Evolutionary conservation across 768 basidiomycete species (phyloP), one percentile per base, ranked within the genome.

Genomic region (Exidia glandulosa): DNA sequence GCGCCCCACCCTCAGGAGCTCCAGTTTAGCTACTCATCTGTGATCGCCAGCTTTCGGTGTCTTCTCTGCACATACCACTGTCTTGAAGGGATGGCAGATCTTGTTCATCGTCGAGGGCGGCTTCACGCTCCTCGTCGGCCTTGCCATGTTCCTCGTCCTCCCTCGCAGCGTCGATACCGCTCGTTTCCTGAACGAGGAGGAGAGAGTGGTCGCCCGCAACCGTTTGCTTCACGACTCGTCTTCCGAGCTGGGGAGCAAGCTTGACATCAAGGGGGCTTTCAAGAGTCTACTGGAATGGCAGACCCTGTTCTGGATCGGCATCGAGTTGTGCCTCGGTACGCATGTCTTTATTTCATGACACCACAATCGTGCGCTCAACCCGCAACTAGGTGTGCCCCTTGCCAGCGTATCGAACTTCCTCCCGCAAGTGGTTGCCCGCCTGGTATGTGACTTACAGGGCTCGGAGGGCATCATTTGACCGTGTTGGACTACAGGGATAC

Each of bases 381-480:
- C n/a, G n/a, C n/a, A n/a, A n/a, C n/a, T n/a, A 37, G 77, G 79
- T 12, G 79, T 81, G 5, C 79, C 79, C 2, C 68, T 78, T 6
- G 76, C 77, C 1, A 77, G 76, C 25, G 79, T 80, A 59, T 79
- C 79, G 66, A 80, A 79, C 62, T 81, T 80, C 65, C 70, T 82
- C 13, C 79, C 78, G 0, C 79, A 81, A 50, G 77, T 77, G 34
- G 75, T 77, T 25, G 74, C 71, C 9, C 76, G 76, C 57, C 69
- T 79, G 3, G 47, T 48, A 7, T n/a, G 47, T 48, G 5, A 9
- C 47, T 9, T n/a, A 27, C 23, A 9, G 9, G 10, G 10, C n/a
- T n/a, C n/a, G n/a, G n/a, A n/a, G n/a, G n/a, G n/a, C 36, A 10
- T 37, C 19, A 9, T 37, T 37, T 19, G 10, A 9, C 9, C 36